Base-by-base conservation (phyloP, 2,329 filamentous ascomycete genomes). In the Nannizziopsis barbatae region DNA sequence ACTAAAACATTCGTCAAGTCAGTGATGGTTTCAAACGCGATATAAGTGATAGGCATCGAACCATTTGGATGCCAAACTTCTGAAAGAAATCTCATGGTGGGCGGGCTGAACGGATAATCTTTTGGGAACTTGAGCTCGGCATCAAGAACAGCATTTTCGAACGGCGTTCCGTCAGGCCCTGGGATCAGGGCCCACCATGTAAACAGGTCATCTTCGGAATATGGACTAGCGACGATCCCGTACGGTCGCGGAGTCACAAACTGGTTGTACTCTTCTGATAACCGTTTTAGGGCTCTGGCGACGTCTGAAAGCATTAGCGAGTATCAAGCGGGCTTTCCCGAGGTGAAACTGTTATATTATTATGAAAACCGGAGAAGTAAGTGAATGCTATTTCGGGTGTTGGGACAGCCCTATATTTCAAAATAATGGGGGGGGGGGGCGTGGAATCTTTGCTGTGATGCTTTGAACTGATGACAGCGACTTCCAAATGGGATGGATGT, bases 171-270 rank as follows among this genome's bases (percentile, higher is more conserved):
- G 62, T 95, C 89, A 10, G 92, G 92, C 0, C 92, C 92, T 67
- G 94, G 84, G 60, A 98, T 96, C 53, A 96, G 73, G 7, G 89
- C 92, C 71, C 98, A 92, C 92, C 92, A 98, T 61, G 86, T 74
- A 60, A 95, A 85, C 63, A 96, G 81, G 71, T 98, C 88, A 66
- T 96, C 92, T 73, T 98, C 92, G 55, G 79, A 84, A 52, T 95
- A 75, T 31, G 92, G 92, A 15, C 92, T 92, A 12, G 92, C 92
- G 51, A 86, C 94, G 70, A 98, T 96, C 65, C 92, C 92, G 53
- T 96, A 90, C n/a, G 90, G 90, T 0, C 90, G 87, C 69, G 93
- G 92, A 62, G 87, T 90, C 54, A 88, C 92, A 54, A 98, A 83
- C 54, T 85, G 81, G 63, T 86, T 86, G 75, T 98, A 98, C 74